These are phyloP conservation scores for Fereydounia khargensis DNA, from an alignment of 1,284 basidiomycete species.

Conservation along the genomic window DNA sequence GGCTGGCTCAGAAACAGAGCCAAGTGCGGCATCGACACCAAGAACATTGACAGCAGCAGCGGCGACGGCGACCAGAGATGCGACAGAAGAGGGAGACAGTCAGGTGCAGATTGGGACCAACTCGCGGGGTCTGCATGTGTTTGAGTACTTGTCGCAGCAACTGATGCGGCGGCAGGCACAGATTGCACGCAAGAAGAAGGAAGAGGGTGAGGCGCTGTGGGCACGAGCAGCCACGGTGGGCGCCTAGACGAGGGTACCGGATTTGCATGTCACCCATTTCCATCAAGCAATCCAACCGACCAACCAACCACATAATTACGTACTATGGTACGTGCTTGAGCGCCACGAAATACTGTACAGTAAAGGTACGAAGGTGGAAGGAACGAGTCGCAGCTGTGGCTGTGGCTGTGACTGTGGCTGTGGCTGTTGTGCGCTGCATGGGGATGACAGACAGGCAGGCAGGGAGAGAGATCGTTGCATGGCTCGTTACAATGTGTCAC, in stretches of 20 bases:
- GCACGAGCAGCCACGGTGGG: constrained; percentile 29
- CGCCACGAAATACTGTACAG: background rate
- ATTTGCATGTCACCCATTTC: background rate
- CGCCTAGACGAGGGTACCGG: constrained; percentile 9
- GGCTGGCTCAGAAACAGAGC: background rate
- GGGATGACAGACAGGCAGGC: background rate
- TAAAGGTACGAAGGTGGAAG: background rate
- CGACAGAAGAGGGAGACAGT: constrained; percentile 22
- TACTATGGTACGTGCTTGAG: background rate
- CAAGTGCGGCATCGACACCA: background rate
- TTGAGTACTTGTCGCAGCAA: constrained; percentile 47
- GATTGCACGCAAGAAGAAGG: constrained; percentile 36
- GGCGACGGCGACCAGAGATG: too few relatives aligned
- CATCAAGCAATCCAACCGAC: background rate
- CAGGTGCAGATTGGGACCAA: constrained; percentile 29
- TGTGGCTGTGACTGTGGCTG: too few relatives aligned
- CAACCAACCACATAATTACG: too few relatives aligned
- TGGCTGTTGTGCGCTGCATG: too few relatives aligned
- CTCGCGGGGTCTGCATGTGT: constrained; percentile 30
- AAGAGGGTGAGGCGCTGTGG: constrained; percentile 42
- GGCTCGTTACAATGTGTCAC: background rate
- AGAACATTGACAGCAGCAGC: too few relatives aligned
- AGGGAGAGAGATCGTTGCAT: background rate
- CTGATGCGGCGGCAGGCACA: constrained; percentile 47
- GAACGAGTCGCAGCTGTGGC: too few relatives aligned